Evolutionary conservation across 2,329 filamentous ascomycete species (phyloP), one percentile per base, ranked within the genome.

Genomic region (Xylariaceae sp.): DNA sequence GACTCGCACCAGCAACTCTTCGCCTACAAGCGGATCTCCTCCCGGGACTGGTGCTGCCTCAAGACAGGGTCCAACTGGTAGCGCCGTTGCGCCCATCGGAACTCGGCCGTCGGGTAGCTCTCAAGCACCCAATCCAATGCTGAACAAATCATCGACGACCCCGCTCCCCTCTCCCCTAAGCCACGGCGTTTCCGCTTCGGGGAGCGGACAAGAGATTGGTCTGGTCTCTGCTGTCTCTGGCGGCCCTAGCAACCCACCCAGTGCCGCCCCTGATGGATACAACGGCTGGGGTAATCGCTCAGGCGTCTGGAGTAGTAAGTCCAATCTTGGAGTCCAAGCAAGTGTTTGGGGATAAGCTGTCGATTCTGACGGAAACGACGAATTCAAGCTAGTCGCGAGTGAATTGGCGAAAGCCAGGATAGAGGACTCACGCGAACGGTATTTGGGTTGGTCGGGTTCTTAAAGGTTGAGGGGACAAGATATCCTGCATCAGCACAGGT

Each of bases 151-250:
- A 54, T 90, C 92, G 0, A 96, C 90, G 7, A 96, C 92, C 2
- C 92, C 93, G 48, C 80, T 96, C 31, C 86, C 91, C n/a, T 95
- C 91, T n/a, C 91, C 92, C 12, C 77, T 94, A 47, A 87, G 87
- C 69, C 87, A 86, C 57, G 86, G 87, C 19, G 89, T 87, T 70
- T 83, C 78, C 36, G 81, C 65, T 63, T 75, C 67, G 6, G 75
- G 74, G 36, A 73, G 69, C 38, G 71, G 69, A 43, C 79, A 81
- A 45, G 81, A 84, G 57, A 75, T 75, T 31, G 54, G 16, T 11
- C 62, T 63, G 31, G 58, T 56, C 11, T 38, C 53, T 54, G 61
- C 60, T 59, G 68, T 60, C 57, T 84, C 85, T 5, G 76, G 79
- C 34, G 74, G 59, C 14, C 56, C 79, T 7, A 81, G 84, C 44